phyloP scores from a whole-genome alignment of 176 grass and related monocot species.

The Alloteropsis semialata region DNA sequence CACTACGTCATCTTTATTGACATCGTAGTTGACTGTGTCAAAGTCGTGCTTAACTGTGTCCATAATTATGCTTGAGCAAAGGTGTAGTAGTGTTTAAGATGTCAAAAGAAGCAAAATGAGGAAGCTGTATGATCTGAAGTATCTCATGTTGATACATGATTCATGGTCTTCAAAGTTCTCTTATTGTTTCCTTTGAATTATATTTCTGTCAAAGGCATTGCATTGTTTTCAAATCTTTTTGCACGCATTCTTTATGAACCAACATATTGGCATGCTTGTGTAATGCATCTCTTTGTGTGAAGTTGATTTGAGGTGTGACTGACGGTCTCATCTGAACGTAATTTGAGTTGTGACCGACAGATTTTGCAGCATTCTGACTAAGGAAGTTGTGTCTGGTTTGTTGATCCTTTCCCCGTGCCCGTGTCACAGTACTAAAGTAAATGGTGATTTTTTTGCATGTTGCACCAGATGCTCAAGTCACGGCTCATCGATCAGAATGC shows the following conservation, averaged over 20 bases:
- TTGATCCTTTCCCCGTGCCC: neutral
- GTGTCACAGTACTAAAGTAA: neutral
- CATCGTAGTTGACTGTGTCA: neutral
- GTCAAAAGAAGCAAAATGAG: slow-evolving; percentile 35
- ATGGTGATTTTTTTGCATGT: neutral
- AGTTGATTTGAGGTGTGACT: neutral
- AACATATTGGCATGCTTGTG: neutral
- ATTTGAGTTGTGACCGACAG: too few relatives aligned
- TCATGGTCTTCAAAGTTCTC: slow-evolving; percentile 65
- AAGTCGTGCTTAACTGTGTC: neutral
- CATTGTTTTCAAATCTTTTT: neutral
- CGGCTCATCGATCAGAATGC: neutral
- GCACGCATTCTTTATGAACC: neutral
- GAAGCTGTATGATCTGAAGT: slow-evolving; percentile 35
- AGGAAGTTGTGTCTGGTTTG: neutral
- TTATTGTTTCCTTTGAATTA: slow-evolving; percentile 30
- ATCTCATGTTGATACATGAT: slow-evolving; percentile 37
- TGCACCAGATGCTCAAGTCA: neutral
- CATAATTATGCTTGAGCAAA: neutral
- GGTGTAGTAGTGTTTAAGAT: neutral
- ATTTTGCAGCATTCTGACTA: neutral
- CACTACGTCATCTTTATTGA: neutral
- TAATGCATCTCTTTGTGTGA: neutral
- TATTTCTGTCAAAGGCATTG: neutral
- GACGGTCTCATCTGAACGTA: too few relatives aligned